Evolutionary conservation across 2,329 filamentous ascomycete species (phyloP).

Genomic region (Cercospora sesami): DNA sequence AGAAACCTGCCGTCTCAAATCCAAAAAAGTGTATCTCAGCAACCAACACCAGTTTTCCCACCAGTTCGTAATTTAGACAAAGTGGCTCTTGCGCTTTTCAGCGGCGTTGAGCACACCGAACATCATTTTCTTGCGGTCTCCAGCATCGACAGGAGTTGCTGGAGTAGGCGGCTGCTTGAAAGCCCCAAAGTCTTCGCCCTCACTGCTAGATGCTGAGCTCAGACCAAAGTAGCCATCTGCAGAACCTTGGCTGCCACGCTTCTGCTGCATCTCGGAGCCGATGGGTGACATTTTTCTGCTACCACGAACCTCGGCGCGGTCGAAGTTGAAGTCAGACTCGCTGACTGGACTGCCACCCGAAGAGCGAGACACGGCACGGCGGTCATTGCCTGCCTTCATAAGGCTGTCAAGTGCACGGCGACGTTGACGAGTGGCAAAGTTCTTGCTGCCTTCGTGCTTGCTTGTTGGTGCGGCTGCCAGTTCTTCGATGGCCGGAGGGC

Average conservation of each 20-base stretch:
- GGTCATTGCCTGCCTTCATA: slow-evolving; percentile 82
- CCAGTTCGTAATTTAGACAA: slow-evolving; percentile 47
- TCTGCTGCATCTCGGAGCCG: slow-evolving; percentile 42
- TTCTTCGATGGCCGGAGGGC: slow-evolving; percentile 88
- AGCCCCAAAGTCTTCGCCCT: slow-evolving; percentile 48
- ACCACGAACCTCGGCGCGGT: slow-evolving; percentile 59
- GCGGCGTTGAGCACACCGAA: slow-evolving; percentile 83
- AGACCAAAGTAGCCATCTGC: slow-evolving; percentile 41
- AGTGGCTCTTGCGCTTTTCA: slow-evolving; percentile 81
- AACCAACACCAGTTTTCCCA: not conserved
- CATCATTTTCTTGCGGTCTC: slow-evolving; percentile 75
- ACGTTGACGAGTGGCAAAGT: slow-evolving; percentile 90
- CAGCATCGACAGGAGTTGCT: slow-evolving; percentile 71
- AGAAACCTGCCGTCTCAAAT: not conserved
- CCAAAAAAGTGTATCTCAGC: not conserved
- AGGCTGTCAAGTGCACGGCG: slow-evolving; percentile 90
- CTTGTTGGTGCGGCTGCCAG: slow-evolving; percentile 84
- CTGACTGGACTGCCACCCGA: slow-evolving; percentile 73
- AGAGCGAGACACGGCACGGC: slow-evolving; percentile 69
- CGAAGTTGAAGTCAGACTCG: slow-evolving; percentile 70
- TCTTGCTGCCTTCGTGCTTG: slow-evolving; percentile 93
- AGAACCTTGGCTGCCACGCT: slow-evolving; percentile 40
- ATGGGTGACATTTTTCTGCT: slow-evolving; percentile 43
- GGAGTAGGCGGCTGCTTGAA: slow-evolving; percentile 42
- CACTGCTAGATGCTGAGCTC: slow-evolving; percentile 72